Conservation (phyloP, 2,329 filamentous ascomycete species). For the Grosmannia clavigera region DNA sequence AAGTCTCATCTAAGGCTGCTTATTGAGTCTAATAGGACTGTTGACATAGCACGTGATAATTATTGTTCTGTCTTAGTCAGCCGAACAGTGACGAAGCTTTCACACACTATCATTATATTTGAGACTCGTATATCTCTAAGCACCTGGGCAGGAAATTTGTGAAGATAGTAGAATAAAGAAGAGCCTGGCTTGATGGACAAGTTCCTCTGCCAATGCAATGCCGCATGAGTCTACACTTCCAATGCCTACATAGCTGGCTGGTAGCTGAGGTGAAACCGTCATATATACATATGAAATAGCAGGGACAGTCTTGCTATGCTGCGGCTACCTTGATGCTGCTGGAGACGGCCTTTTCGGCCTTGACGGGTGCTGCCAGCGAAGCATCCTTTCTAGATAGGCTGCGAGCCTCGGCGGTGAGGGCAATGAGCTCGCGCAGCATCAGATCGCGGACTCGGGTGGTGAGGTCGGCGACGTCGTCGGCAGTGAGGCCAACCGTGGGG, state of each 20-base stretch:
- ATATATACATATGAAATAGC: neutral
- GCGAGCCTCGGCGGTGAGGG: slow-evolving; percentile 36
- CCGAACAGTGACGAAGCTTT: neutral
- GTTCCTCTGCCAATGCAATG: neutral
- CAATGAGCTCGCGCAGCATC: slow-evolving; percentile 58
- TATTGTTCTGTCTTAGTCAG: neutral
- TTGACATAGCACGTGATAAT: no score
- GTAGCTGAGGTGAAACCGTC: neutral
- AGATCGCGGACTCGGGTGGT: slow-evolving; percentile 54
- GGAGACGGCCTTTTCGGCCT: slow-evolving; percentile 1
- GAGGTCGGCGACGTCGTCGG: slow-evolving; percentile 67
- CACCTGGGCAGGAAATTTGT: neutral
- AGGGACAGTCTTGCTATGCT: slow-evolving; percentile 4
- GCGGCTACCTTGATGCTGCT: slow-evolving; percentile 5
- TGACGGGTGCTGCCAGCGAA: neutral
- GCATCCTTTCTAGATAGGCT: neutral
- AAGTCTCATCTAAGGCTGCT: no score
- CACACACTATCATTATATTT: no score
- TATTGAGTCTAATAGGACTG: no score
- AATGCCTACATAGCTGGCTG: neutral
- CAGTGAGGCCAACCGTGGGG: slow-evolving; percentile 56
- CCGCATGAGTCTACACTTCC: neutral
- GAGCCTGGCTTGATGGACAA: neutral
- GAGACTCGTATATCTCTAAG: neutral
- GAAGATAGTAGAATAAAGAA: neutral